These are phyloP conservation scores for Mrakia frigida DNA, from an alignment of 768 basidiomycete species.

Conservation along the genomic window DNA sequence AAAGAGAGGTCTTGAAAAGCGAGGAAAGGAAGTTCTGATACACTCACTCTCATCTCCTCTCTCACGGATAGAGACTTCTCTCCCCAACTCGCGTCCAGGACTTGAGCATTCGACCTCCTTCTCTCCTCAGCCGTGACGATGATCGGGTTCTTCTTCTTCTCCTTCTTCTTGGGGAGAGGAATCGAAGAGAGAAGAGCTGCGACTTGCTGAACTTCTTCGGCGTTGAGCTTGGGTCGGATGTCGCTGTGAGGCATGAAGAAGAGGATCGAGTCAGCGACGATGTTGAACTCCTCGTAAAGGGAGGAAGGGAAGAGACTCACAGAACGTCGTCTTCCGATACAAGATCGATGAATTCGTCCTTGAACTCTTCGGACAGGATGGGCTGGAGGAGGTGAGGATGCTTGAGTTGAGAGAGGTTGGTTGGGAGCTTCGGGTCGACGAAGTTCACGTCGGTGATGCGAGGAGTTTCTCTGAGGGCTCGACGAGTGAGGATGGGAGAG, in stretches of 20 bases:
- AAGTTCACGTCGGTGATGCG: neutral
- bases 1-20: neutral
- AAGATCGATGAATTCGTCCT: neutral
- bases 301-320: neutral
- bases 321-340: neutral
- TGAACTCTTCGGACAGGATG: neutral
- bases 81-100: conserved; percentile 2
- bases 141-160: conserved; percentile 14
- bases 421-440: neutral
- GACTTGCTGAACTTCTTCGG: neutral
- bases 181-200: neutral
- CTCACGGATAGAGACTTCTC: neutral
- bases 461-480: neutral
- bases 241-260: neutral
- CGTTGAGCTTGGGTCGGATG: neutral
- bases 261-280: too few species aligned
- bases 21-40: neutral
- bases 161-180: conserved; percentile 10
- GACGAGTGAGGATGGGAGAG: conserved; percentile 7
- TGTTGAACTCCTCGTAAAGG: too few species aligned
- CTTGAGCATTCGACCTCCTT: neutral
- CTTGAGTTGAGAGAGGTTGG: neutral
- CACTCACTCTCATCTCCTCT: neutral
- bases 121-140: neutral
- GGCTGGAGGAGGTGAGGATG: neutral